Evolutionary conservation across 179 eudicot species (phyloP), one percentile per base, ranked within the genome.

Genomic region (Carnegiea gigantea): DNA sequence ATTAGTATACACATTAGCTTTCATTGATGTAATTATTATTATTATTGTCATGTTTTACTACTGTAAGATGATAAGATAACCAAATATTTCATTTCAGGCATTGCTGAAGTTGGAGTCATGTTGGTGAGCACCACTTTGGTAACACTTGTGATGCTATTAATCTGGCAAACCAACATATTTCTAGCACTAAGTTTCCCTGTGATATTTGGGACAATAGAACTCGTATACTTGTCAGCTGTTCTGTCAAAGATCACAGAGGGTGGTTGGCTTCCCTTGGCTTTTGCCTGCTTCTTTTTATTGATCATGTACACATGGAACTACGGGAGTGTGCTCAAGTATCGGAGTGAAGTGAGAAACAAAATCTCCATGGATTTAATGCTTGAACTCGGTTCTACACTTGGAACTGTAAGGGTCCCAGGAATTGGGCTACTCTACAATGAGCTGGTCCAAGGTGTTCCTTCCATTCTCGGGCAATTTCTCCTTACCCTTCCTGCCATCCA

Each of bases 61-160:
- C 67, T 60, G 26, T 60, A 1, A 60, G 28, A 65, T 67, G 38
- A 65, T 13, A 65, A 65, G 38, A 57, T 53, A 79, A 36, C 73
- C n/a, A 67, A 28, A 57, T 46, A 36, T 65, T 54, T 77, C 20
- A 62, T 80, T 86, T 85, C 88, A 96, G 99, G 98, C 67, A 94
- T 96, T 82, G 99, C 98, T 71, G 99, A 94, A 80, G 97, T 96
- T 77, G 97, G 97, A 67, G 99, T 96, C 51, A 96, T 96, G 99
- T 70, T 94, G 53, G 99, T 94, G 12, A 96, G 93, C 89, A 96
- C 99, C 1, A 73, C 89, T n/a, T 86, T 96, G 84, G 97, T 96
- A 75, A 94, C 98, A 3, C 91, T 96, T n/a, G 99, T 96, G 33
- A 94, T 96, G 97, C 93, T 96, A 23, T 85, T 96, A 30, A 94